Conservation (phyloP, 805 yeast genomes). For the Myxozyma vanderwaltii region DNA sequence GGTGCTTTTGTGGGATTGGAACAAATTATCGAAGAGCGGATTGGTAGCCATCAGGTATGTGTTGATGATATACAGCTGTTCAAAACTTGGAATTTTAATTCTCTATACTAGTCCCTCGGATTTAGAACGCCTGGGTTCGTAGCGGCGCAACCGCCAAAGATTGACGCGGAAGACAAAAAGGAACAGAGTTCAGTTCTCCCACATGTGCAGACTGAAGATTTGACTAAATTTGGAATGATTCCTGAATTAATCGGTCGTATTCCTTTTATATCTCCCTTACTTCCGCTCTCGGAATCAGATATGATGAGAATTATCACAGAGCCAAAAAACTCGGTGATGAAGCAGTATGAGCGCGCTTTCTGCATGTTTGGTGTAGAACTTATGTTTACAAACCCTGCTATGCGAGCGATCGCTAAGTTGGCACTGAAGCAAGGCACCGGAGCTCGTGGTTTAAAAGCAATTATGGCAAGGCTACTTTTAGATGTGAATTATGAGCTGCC, state of each 20-base stretch:
- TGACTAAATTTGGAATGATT: conserved; percentile 56
- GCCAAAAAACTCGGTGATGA: conserved; percentile 57
- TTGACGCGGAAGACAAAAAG: neutral
- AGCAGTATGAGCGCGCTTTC: conserved; percentile 58
- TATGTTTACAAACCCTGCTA: conserved; percentile 53
- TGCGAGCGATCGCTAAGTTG: conserved; percentile 51
- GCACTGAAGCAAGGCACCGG: conserved; percentile 60
- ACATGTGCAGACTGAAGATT: conserved; percentile 53
- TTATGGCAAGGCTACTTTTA: conserved; percentile 46
- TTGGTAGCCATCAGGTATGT: conserved; percentile 18
- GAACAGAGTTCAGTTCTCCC: conserved; percentile 43
- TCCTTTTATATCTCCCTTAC: conserved; percentile 55
- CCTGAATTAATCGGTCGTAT: conserved; percentile 64
- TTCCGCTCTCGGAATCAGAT: conserved; percentile 51
- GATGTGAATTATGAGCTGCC: conserved; percentile 57
- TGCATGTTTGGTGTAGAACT: conserved; percentile 55
- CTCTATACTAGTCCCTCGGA: conserved; percentile 22
- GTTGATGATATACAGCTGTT: conserved; percentile 37
- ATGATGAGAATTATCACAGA: conserved; percentile 54
- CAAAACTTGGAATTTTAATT: neutral
- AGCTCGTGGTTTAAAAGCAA: conserved; percentile 60
- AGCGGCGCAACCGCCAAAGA: neutral
- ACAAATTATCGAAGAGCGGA: conserved; percentile 49
- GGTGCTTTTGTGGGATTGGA: conserved; percentile 67
- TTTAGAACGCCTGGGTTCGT: conserved; percentile 12